A percentile compares a stretch with the other conserved stretches of the same genome.
phyloP scores from a whole-genome alignment of 2,329 filamentous ascomycete genomes.

The Aspergillus fischeri region DNA sequence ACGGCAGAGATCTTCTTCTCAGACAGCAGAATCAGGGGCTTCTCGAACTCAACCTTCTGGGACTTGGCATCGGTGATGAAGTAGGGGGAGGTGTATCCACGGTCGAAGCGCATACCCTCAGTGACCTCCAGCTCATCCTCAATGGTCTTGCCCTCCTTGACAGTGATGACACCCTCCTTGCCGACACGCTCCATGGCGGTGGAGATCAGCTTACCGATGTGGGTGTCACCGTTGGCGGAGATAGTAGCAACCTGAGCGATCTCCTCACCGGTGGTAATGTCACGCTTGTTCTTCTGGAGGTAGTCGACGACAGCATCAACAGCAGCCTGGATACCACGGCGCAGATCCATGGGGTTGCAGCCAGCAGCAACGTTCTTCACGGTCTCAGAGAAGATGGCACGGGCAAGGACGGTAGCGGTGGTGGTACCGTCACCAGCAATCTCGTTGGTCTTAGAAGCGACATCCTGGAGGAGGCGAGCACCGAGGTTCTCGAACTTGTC shows the following conservation, averaged over 20 bases:
- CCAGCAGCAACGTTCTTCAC: conserved; percentile 99
- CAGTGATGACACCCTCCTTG: conserved; percentile 99
- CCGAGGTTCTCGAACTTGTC: conserved; percentile 99
- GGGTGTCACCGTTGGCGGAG: conserved; percentile 91
- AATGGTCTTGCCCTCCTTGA: conserved; percentile 99
- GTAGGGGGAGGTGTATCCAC: conserved; percentile 96
- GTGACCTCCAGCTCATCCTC: conserved; percentile 97
- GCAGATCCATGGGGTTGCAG: conserved; percentile 99
- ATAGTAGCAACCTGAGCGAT: conserved; percentile 98
- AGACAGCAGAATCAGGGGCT: conserved; percentile 94
- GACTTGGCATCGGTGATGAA: conserved; percentile 99
- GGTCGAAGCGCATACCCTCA: conserved; percentile 99
- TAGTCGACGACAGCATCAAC: conserved; percentile 93
- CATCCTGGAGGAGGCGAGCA: conserved; percentile 92
- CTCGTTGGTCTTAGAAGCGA: conserved; percentile 99
- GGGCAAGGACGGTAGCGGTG: conserved; percentile 92
- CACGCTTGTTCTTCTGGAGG: conserved; percentile 91
- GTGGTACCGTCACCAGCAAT: conserved; percentile 98
- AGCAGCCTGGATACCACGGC: conserved; percentile 92
- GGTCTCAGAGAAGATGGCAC: conserved; percentile 98
- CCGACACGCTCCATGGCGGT: conserved; percentile 99
- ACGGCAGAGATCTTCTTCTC: conserved; percentile 99
- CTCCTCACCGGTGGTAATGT: conserved; percentile 96
- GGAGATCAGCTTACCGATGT: conserved; percentile 93
- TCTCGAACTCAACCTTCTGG: conserved; percentile 99